phyloP scores from a whole-genome alignment of 176 grass and related monocot species.

The Neostapfia colusana region DNA sequence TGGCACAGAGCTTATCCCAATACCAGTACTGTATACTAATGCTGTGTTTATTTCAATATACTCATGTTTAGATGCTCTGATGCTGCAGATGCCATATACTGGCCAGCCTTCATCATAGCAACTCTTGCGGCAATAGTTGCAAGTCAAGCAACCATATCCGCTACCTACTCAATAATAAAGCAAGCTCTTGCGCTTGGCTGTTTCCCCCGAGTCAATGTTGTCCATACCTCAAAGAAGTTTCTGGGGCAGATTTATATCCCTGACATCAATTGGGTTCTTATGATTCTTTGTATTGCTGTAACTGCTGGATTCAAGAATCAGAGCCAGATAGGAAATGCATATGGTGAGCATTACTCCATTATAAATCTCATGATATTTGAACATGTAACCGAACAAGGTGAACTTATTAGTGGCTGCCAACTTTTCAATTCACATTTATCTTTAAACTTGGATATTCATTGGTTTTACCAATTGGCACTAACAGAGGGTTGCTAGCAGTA shows the following conservation, averaged over 20 bases:
- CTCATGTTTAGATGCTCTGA: slow-evolving; percentile 26
- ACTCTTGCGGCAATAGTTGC: slow-evolving; percentile 81
- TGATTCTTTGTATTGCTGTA: slow-evolving; percentile 84
- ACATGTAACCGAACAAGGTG: neutral
- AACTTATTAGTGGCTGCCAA: too few relatives aligned
- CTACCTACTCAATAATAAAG: slow-evolving; percentile 82
- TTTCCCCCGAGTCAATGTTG: slow-evolving; percentile 78
- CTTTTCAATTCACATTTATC: neutral
- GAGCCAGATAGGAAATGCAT: slow-evolving; percentile 85
- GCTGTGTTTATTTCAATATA: slow-evolving; percentile 18
- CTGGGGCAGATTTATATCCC: slow-evolving; percentile 92
- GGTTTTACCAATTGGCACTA: neutral
- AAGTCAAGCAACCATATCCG: slow-evolving; percentile 92
- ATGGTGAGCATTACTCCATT: slow-evolving; percentile 57
- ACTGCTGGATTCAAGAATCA: slow-evolving; percentile 82
- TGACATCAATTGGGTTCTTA: slow-evolving; percentile 86
- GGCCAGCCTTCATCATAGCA: slow-evolving; percentile 76
- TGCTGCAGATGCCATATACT: slow-evolving; percentile 68
- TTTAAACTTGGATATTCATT: slow-evolving; percentile 1
- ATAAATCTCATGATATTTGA: slow-evolving; percentile 7
- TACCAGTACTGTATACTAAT: slow-evolving; percentile 22
- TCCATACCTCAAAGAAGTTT: slow-evolving; percentile 80
- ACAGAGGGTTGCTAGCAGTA: too few relatives aligned
- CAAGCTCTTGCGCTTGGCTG: slow-evolving; percentile 77
- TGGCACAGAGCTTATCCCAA: slow-evolving; percentile 6